Conservation (phyloP, 345 rosid genomes). For the Rhizophora mangle region DNA sequence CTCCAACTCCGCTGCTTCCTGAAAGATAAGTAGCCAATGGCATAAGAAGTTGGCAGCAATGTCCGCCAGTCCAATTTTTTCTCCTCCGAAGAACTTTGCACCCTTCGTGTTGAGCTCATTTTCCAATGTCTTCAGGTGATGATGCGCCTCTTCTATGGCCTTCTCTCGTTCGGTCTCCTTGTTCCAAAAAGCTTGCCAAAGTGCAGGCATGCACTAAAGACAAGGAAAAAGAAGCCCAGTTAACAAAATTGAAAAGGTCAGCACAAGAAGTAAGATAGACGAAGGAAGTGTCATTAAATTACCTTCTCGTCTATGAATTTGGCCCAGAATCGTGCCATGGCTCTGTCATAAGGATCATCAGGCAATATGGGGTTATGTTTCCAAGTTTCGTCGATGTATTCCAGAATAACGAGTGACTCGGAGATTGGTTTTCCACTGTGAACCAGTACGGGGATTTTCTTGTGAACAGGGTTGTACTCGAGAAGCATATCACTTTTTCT, state of each 20-base stretch:
- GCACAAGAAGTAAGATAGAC: no score
- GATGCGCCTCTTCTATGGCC: conserved; percentile 33
- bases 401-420: conserved; percentile 30
- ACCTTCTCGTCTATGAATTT: conserved; percentile 36
- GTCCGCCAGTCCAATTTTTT: conserved; percentile 53
- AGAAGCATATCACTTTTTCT: conserved; percentile 32
- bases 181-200: conserved; percentile 38
- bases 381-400: conserved; percentile 41
- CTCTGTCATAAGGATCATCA: conserved; percentile 19
- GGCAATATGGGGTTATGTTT: conserved; percentile 28
- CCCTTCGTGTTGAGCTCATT: conserved; percentile 43
- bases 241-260: background rate
- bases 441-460: conserved; percentile 37
- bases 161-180: conserved; percentile 30
- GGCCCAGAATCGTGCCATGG: conserved; percentile 36
- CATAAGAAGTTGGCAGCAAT: conserved; percentile 43
- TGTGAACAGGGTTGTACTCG: conserved; percentile 30
- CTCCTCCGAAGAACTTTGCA: conserved; percentile 56
- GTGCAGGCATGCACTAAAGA: conserved; percentile 30
- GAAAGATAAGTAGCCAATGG: conserved; percentile 36
- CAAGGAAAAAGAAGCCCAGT: background rate
- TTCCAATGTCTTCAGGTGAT: conserved; percentile 41
- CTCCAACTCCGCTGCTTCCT: conserved; percentile 41
- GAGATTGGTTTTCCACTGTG: conserved; percentile 24
- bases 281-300: background rate